Evolutionary conservation across 139 green algal species (phyloP).

Genomic region (Nannochloris sp.): DNA sequence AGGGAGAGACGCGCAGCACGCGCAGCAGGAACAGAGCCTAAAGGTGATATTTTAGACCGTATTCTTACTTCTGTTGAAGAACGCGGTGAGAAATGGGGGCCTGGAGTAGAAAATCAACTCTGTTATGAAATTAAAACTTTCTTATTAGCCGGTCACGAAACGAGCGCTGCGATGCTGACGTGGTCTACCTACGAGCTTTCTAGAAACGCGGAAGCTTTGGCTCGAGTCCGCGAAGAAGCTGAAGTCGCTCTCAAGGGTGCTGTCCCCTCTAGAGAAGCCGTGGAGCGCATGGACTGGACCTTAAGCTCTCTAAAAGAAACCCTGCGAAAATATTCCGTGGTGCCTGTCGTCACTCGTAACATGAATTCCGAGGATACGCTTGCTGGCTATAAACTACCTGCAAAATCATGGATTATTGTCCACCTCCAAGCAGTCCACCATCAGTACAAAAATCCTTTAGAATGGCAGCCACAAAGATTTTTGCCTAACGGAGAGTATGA

Average conservation of each 20-base stretch:
- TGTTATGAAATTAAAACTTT: slow-evolving; percentile 97
- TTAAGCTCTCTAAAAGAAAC: slow-evolving; percentile 76
- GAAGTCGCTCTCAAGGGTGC: not conserved
- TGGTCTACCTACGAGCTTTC: slow-evolving; percentile 79
- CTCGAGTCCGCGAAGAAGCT: slow-evolving; percentile 27
- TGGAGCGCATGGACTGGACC: slow-evolving; percentile 74
- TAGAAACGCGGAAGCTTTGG: slow-evolving; percentile 19
- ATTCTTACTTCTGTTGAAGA: slow-evolving; percentile 33
- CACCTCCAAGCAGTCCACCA: slow-evolving; percentile 71
- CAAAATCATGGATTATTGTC: slow-evolving; percentile 55
- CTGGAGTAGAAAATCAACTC: slow-evolving; percentile 72
- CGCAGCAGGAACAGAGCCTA: not conserved
- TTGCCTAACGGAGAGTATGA: slow-evolving; percentile 81
- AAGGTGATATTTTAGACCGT: slow-evolving; percentile 16
- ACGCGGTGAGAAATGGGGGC: slow-evolving; percentile 47
- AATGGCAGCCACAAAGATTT: slow-evolving; percentile 79
- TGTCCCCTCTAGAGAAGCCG: slow-evolving; percentile 30
- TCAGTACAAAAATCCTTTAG: slow-evolving; percentile 63
- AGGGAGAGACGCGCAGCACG: slow-evolving; percentile 22
- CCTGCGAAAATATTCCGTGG: slow-evolving; percentile 78
- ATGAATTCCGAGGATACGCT: slow-evolving; percentile 47
- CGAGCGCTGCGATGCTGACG: slow-evolving; percentile 85
- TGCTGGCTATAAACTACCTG: slow-evolving; percentile 55
- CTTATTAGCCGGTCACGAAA: slow-evolving; percentile 92
- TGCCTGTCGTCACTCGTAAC: slow-evolving; percentile 83